Evolutionary conservation across 2,329 filamentous ascomycete genomes (phyloP).

Genomic region (Cercospora brassicicola): DNA sequence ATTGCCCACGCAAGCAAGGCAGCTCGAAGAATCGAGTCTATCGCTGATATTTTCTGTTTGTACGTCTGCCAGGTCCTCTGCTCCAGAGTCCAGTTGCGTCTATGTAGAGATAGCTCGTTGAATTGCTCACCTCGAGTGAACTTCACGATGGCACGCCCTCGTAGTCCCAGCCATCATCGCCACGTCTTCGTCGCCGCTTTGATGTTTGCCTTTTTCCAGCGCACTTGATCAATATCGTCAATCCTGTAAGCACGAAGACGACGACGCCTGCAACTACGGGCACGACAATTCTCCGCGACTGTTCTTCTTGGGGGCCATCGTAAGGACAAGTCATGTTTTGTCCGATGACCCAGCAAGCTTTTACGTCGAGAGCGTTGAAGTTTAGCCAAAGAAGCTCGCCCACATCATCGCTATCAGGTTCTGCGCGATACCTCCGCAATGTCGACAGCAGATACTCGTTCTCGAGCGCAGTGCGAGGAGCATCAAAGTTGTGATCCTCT

Average conservation of each 20-base stretch:
- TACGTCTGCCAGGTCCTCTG: neutral
- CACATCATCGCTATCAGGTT: slow-evolving; percentile 32
- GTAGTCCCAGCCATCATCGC: slow-evolving; percentile 61
- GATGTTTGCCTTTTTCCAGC: slow-evolving; percentile 60
- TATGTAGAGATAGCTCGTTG: neutral
- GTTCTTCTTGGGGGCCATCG: slow-evolving; percentile 35
- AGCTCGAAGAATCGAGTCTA: neutral
- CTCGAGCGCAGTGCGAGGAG: slow-evolving; percentile 63
- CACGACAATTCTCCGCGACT: slow-evolving; percentile 56
- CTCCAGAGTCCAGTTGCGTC: neutral
- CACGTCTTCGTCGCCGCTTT: slow-evolving; percentile 49
- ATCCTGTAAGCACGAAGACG: slow-evolving; percentile 59
- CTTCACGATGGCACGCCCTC: slow-evolving; percentile 60
- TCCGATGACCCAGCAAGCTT: slow-evolving; percentile 62
- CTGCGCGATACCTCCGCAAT: slow-evolving; percentile 26
- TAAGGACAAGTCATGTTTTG: slow-evolving; percentile 62
- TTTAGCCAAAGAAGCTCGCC: slow-evolving; percentile 55
- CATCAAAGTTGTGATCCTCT: slow-evolving; percentile 52
- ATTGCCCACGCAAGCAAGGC: neutral
- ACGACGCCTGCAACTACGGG: slow-evolving; percentile 64
- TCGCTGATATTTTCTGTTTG: neutral
- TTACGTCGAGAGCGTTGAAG: slow-evolving; percentile 59
- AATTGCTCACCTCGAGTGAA: neutral
- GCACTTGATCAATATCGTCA: slow-evolving; percentile 65
- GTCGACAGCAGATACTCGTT: slow-evolving; percentile 57